phyloP scores from a whole-genome alignment of 2,329 filamentous ascomycete species.

The Endoconidiophora polonica region DNA sequence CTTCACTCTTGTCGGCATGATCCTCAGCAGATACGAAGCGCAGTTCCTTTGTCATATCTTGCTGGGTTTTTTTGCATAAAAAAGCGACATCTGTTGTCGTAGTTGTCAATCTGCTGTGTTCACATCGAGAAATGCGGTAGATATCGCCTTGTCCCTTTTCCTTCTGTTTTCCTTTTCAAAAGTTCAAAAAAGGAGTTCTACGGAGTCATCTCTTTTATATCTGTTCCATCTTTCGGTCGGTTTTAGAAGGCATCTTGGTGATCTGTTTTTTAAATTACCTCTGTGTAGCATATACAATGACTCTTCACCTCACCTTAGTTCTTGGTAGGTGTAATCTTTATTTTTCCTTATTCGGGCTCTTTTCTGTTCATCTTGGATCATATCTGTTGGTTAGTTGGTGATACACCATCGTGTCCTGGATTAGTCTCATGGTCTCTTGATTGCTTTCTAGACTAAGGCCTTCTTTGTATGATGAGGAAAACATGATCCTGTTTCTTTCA shows the following conservation, averaged over 20 bases:
- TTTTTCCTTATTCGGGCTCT: neutral
- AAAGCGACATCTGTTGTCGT: neutral
- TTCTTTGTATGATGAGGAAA: too few species aligned
- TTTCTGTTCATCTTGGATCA: neutral
- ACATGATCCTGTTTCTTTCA: too few species aligned
- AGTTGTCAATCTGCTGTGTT: neutral
- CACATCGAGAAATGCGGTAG: neutral
- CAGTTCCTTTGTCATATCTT: neutral
- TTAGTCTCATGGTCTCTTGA: too few species aligned
- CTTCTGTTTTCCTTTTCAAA: neutral
- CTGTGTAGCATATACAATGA: neutral
- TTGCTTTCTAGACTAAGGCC: too few species aligned
- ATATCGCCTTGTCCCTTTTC: neutral
- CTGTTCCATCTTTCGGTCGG: neutral
- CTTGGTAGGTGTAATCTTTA: neutral
- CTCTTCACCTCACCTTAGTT: neutral
- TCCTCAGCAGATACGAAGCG: neutral
- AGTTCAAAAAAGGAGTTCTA: conserved; percentile 3
- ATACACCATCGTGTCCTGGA: too few species aligned
- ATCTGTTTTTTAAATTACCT: neutral
- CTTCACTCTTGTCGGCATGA: neutral
- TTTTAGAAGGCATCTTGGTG: too few species aligned
- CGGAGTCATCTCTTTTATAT: neutral
- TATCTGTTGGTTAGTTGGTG: neutral
- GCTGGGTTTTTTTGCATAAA: neutral